phyloP scores from a whole-genome alignment of 2,329 filamentous ascomycete genomes.

The Colletotrichum sansevieriae region DNA sequence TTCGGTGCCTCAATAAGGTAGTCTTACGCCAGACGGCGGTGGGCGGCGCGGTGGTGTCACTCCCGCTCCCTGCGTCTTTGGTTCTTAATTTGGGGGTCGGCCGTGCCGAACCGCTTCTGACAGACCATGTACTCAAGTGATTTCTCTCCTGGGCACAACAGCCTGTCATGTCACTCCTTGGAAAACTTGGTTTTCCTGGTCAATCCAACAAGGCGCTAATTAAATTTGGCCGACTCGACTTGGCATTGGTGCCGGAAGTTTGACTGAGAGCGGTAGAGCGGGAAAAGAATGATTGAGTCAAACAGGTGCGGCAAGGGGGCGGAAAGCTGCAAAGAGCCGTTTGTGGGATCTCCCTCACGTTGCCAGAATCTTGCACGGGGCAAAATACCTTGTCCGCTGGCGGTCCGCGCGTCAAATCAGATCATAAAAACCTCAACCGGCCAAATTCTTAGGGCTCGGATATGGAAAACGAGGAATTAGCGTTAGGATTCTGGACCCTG shows the following conservation, averaged over 20 bases:
- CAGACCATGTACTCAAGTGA: not conserved
- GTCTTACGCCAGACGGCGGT: constrained; percentile 13
- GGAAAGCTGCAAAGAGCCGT: constrained; percentile 15
- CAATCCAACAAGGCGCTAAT: constrained; percentile 21
- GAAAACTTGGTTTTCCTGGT: constrained; percentile 8
- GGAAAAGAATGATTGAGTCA: not conserved
- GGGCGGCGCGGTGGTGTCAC: constrained; percentile 22
- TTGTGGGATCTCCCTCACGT: constrained; percentile 1
- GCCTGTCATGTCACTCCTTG: constrained; percentile 19
- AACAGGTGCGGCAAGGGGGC: not conserved
- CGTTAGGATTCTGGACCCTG: constrained; percentile 29
- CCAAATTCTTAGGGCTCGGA: constrained; percentile 36
- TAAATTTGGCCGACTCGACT: not conserved
- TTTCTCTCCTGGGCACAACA: constrained; percentile 12
- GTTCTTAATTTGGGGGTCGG: constrained; percentile 23
- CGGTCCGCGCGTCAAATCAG: constrained; percentile 26
- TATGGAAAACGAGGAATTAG: constrained; percentile 35
- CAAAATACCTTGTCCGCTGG: constrained; percentile 9
- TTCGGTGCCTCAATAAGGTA: constrained; percentile 5
- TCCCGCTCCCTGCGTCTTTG: constrained; percentile 25
- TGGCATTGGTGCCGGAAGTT: constrained; percentile 17
- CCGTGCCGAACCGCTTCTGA: constrained; percentile 7
- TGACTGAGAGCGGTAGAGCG: constrained; percentile 14
- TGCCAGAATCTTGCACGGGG: not conserved
- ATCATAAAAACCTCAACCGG: constrained; percentile 22